Percentiles rank a stretch among this genome's conserved stretches.
phyloP scores from a whole-genome alignment of 306 rosid genomes.

The Trifolium pratense region DNA sequence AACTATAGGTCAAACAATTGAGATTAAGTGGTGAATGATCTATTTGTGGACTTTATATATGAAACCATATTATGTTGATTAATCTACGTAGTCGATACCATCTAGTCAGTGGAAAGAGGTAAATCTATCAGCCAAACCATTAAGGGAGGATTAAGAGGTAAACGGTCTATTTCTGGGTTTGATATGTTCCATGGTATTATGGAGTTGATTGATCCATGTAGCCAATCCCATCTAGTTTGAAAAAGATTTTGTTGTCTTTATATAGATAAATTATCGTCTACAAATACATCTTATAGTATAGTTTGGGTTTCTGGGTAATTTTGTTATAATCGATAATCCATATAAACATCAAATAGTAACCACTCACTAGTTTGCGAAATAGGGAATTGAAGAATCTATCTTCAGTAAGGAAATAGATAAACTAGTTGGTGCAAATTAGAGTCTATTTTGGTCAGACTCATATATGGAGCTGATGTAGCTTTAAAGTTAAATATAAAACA shows the following conservation, averaged over 20 bases:
- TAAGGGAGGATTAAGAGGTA: constrained; percentile 1
- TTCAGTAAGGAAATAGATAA: constrained; percentile 1
- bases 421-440: not conserved
- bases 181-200: not conserved
- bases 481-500: not conserved
- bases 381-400: constrained; percentile 25
- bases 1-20: not conserved
- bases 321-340: not conserved
- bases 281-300: not conserved
- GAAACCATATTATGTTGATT: not conserved
- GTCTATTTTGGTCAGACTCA: not conserved
- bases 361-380: constrained; percentile 10
- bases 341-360: not conserved
- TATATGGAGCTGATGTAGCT: not conserved
- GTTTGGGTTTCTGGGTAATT: constrained; percentile 8
- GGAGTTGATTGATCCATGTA: not conserved
- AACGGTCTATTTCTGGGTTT: not conserved
- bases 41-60: not conserved
- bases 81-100: not conserved
- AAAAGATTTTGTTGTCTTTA: not conserved
- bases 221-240: not conserved
- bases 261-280: not conserved
- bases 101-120: constrained; percentile 4
- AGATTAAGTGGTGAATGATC: not conserved
- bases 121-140: not conserved